These are phyloP conservation scores for Fusarium redolens DNA, from an alignment of 2,329 filamentous ascomycete genomes.

Conservation along the genomic window DNA sequence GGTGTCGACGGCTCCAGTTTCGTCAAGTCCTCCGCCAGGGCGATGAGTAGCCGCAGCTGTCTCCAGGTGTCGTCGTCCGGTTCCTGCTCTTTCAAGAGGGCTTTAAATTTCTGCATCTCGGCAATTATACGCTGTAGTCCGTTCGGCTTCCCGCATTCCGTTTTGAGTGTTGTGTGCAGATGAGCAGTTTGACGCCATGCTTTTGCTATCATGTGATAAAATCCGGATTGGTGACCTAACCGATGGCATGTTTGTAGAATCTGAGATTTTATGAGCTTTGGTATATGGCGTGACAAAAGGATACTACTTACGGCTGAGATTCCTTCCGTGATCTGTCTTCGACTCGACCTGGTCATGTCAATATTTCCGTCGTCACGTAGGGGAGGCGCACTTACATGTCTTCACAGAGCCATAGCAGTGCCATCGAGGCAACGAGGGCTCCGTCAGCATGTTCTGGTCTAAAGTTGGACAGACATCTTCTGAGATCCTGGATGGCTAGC, in stretches of 20 bases:
- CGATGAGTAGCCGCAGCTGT: slow-evolving; percentile 16
- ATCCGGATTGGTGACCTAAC: slow-evolving; percentile 4
- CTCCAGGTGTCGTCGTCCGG: not conserved
- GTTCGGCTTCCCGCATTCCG: not conserved
- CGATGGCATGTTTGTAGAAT: slow-evolving; percentile 15
- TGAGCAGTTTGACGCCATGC: slow-evolving; percentile 11
- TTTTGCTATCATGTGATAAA: slow-evolving; percentile 15
- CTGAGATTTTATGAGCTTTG: not conserved
- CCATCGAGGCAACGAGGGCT: slow-evolving; percentile 24
- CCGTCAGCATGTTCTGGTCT: slow-evolving; percentile 16
- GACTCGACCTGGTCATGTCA: slow-evolving; percentile 11
- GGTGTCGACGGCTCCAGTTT: slow-evolving; percentile 12
- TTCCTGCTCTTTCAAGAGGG: slow-evolving; percentile 4
- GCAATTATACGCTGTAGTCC: slow-evolving; percentile 1
- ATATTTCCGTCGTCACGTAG: not conserved
- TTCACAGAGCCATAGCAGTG: slow-evolving; percentile 24
- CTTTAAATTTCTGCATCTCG: slow-evolving; percentile 22
- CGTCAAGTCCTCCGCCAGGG: slow-evolving; percentile 6
- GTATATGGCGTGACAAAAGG: accelerated
- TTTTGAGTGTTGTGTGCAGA: not conserved
- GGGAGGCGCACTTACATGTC: slow-evolving; percentile 4
- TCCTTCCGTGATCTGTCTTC: slow-evolving; percentile 17
- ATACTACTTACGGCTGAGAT: slow-evolving; percentile 10
- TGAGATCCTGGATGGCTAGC: slow-evolving; percentile 24
- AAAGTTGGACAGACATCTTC: slow-evolving; percentile 14